Conservation (phyloP, 495 filamentous ascomycete genomes). For the Xanthoparmelia taractica region DNA sequence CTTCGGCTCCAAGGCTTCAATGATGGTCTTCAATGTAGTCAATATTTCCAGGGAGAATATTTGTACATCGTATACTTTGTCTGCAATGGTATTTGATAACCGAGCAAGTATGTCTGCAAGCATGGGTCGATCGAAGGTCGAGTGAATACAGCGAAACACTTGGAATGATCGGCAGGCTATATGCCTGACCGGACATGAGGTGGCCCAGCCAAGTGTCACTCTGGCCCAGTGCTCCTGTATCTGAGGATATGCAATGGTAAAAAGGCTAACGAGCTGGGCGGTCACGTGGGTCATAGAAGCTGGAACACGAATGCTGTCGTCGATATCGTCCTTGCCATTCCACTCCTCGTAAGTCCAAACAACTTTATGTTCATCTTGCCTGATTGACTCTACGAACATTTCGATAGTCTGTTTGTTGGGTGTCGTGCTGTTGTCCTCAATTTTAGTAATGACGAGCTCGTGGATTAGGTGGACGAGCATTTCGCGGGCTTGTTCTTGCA, state of each 20-base stretch:
- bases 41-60: conserved; percentile 97
- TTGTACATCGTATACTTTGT: conserved; percentile 84
- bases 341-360: conserved; percentile 93
- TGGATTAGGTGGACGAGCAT: conserved; percentile 98
- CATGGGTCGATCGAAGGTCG: conserved; percentile 83
- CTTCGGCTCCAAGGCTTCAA: conserved; percentile 67
- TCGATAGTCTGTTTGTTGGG: conserved; percentile 70
- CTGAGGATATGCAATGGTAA: conserved; percentile 75
- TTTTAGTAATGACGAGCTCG: conserved; percentile 84
- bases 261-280: conserved; percentile 71
- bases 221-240: conserved; percentile 86
- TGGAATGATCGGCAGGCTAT: conserved; percentile 95
- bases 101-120: conserved; percentile 91
- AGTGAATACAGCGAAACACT: conserved; percentile 88
- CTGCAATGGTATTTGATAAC: conserved; percentile 90
- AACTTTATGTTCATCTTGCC: conserved; percentile 73
- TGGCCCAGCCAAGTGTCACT: conserved; percentile 87
- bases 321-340: conserved; percentile 60
- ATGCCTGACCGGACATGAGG: conserved; percentile 92
- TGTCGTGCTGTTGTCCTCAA: conserved; percentile 62
- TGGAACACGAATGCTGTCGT: conserved; percentile 71
- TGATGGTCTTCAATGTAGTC: conserved; percentile 83
- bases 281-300: conserved; percentile 77
- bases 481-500: conserved; percentile 92
- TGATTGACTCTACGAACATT: conserved; percentile 82